Conservation (phyloP, 768 basidiomycete genomes). For the Mycena crocata region DNA sequence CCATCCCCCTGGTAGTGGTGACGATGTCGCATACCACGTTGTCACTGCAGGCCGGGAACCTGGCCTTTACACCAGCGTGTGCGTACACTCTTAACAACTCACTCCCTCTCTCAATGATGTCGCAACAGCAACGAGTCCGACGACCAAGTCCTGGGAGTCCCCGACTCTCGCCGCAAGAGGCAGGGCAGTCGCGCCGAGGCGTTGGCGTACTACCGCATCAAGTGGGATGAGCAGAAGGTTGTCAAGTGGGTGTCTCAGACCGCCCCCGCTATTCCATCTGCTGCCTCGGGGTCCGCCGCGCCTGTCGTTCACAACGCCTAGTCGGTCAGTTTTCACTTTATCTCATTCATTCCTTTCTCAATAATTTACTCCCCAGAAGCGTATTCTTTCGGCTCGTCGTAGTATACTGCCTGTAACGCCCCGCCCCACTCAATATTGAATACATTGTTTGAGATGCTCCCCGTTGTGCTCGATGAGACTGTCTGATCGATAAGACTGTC, state of each 20-base stretch:
- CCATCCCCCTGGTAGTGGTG: background rate
- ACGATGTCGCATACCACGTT: background rate
- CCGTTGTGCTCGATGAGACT: too few species aligned
- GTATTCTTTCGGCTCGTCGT: too few species aligned
- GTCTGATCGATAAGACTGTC: too few species aligned
- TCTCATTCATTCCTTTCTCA: too few species aligned
- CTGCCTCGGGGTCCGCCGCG: too few species aligned
- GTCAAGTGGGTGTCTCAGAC: background rate
- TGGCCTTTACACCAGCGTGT: conserved; percentile 1
- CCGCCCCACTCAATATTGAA: too few species aligned
- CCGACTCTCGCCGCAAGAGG: background rate
- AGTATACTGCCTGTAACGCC: too few species aligned
- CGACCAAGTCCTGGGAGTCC: background rate
- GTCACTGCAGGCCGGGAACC: conserved; percentile 9
- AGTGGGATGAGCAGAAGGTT: background rate
- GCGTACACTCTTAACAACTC: background rate
- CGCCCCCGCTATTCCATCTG: too few species aligned
- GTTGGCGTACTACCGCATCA: background rate
- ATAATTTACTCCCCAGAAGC: too few species aligned
- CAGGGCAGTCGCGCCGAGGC: background rate
- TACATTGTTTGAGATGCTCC: too few species aligned
- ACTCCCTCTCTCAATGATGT: background rate
- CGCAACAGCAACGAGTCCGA: background rate
- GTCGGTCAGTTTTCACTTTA: too few species aligned
- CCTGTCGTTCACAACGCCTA: too few species aligned